phyloP scores from a whole-genome alignment of 2,329 filamentous ascomycete species.

The Tolypocladium pustulatum region DNA sequence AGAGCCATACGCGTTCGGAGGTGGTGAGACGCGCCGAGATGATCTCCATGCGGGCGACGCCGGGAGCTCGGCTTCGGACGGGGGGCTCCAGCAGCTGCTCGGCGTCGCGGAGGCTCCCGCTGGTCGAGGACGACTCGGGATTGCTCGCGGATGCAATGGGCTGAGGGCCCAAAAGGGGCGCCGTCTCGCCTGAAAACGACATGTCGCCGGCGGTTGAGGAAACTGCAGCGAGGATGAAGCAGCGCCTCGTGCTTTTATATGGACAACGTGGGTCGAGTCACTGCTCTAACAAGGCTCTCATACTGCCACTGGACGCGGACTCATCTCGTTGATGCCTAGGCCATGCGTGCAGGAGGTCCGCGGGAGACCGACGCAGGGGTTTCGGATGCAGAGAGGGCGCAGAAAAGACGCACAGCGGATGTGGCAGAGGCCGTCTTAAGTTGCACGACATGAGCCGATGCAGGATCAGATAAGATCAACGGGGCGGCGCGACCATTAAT shows the following conservation, averaged over 20 bases:
- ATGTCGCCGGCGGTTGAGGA: neutral
- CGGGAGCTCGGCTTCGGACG: conserved; percentile 13
- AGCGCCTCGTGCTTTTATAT: too few relatives aligned
- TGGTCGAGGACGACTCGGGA: neutral
- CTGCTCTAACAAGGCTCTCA: neutral
- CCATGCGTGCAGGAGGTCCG: neutral
- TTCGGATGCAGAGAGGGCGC: neutral
- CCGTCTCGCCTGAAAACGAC: neutral
- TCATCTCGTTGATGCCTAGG: neutral
- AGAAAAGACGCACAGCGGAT: neutral
- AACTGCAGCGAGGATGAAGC: neutral
- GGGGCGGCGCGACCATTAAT: neutral
- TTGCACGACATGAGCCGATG: neutral
- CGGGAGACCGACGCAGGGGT: neutral
- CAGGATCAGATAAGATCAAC: conserved; percentile 4
- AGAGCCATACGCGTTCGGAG: conserved; percentile 38
- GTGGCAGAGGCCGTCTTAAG: too few relatives aligned
- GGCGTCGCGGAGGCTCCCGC: neutral
- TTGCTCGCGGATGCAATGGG: neutral
- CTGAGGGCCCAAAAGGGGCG: conserved; percentile 1
- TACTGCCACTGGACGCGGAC: neutral
- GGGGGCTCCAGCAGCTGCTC: neutral
- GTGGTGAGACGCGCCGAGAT: conserved; percentile 34
- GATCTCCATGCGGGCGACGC: conserved; percentile 42
- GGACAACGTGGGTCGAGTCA: neutral